Base-by-base conservation (phyloP, 164 flowering plant species). In the Vitis rupestris region DNA sequence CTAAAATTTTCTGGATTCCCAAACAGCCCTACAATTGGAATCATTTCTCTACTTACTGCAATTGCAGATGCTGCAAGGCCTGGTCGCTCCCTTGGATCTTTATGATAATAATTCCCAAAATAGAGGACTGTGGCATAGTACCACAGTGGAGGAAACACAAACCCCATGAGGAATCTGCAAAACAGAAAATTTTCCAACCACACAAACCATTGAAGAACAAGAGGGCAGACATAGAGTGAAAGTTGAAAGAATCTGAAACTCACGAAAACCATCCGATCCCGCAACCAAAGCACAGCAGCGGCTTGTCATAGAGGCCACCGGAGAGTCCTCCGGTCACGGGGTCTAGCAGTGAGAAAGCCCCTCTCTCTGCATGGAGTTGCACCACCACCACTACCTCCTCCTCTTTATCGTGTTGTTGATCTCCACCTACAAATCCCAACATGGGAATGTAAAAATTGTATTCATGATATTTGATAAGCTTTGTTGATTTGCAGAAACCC, bases 61-160 rank as follows among this genome's bases (percentile, higher is more conserved):
- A 80, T 80, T 16, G 83, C 80, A 64, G 80, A 79, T 23, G 82
- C 80, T 3, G 80, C 80, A 50, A 79, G 82, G 9, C 82, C 79
- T 3, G 79, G 64, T 48, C 82, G n/a, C 55, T 79, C 82, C 37
- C 82, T 79, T 10, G 77, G 78, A 14, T 76, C 82, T 52, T 68
- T 76, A n/a, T 63, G 75, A 66, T 77, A 67, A 53, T 75, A 66
- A 23, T 72, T 72, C 3, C 72, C 65, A 13, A 80, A 63, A 47
- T 76, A 80, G 11, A 80, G 78, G 57, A 76, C 3, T 2, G 79
- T 76, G 1, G 82, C 79, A 68, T 67, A 79, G 63, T 67, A 79
- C 83, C 80, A 80, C 4, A 80, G 12, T 50, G 71, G 77, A 1
- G 83, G 83, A 50, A 74, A 80, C 12, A 23, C 74, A 56, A 80